Conservation (phyloP, 805 yeast genomes). For the Ogataea siamensis region DNA sequence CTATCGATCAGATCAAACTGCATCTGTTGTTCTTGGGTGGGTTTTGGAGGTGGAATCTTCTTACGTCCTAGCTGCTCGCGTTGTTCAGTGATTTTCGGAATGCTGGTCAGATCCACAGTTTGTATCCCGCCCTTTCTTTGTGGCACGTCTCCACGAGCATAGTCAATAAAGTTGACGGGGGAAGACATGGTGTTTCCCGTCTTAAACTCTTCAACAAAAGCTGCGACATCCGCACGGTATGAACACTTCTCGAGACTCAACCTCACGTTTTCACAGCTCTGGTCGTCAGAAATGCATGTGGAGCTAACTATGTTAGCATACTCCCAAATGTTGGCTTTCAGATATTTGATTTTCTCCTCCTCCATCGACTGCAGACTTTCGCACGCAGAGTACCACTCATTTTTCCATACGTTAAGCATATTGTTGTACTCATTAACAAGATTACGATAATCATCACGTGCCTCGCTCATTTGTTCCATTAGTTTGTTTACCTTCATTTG, state of each 20-base stretch:
- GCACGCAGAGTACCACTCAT: conserved; percentile 69
- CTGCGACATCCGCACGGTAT: conserved; percentile 54
- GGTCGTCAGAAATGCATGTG: conserved; percentile 76
- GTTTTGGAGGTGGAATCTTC: conserved; percentile 30
- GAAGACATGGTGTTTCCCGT: conserved; percentile 63
- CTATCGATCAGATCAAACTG: conserved; percentile 29
- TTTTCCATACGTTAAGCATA: conserved; percentile 59
- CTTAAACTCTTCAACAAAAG: conserved; percentile 51
- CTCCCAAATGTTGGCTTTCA: conserved; percentile 74
- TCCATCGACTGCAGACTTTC: conserved; percentile 66
- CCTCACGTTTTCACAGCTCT: conserved; percentile 70
- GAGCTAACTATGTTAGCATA: conserved; percentile 73
- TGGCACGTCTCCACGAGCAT: conserved; percentile 31
- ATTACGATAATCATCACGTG: conserved; percentile 56
- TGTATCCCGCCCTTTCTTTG: conserved; percentile 5
- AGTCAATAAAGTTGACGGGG: conserved; percentile 66
- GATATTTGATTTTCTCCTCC: conserved; percentile 64
- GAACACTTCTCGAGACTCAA: conserved; percentile 65
- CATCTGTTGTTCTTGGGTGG: conserved; percentile 27
- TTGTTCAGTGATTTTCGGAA: conserved; percentile 20
- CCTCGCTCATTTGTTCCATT: conserved; percentile 39
- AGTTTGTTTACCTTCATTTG: conserved; percentile 54
- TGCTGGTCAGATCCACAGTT: conserved; percentile 17
- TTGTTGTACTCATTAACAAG: conserved; percentile 53
- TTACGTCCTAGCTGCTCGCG: conserved; percentile 14